Percentiles rank a stretch among this genome's conserved stretches.
Conservation (phyloP, 2,329 filamentous ascomycete species). For the Aspergillus chevalieri region DNA sequence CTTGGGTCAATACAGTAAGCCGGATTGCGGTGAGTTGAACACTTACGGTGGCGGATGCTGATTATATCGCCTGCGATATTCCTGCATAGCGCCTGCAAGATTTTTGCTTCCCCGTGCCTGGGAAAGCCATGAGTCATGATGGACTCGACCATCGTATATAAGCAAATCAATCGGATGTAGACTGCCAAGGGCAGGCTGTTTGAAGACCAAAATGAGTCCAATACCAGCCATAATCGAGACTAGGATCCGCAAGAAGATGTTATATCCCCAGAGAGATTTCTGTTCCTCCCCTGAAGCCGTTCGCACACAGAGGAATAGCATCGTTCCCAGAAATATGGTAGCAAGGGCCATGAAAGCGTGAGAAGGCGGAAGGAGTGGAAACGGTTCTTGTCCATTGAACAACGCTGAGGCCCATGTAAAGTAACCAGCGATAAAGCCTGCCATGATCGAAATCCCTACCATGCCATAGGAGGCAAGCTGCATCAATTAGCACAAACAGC, state of each 20-base stretch:
- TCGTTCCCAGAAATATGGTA: conserved; percentile 22
- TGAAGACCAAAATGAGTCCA: conserved; percentile 35
- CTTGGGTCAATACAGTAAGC: conserved; percentile 5
- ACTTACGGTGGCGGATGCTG: conserved; percentile 51
- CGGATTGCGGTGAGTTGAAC: not conserved
- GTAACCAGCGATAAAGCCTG: conserved; percentile 30
- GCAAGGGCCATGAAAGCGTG: conserved; percentile 25
- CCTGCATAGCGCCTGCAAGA: conserved; percentile 44
- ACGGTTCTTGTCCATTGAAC: conserved; percentile 27
- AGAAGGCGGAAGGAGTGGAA: conserved; percentile 23
- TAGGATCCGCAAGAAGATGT: conserved; percentile 29
- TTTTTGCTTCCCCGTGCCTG: conserved; percentile 44
- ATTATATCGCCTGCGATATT: conserved; percentile 49
- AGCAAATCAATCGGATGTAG: conserved; percentile 53
- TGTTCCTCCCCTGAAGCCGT: conserved; percentile 24
- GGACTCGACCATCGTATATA: conserved; percentile 44
- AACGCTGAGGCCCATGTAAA: conserved; percentile 26
- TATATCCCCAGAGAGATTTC: conserved; percentile 20
- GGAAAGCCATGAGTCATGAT: conserved; percentile 45
- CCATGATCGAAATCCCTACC: conserved; percentile 33
- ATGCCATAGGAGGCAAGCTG: conserved; percentile 38
- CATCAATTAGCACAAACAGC: conserved; percentile 6
- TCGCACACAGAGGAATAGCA: conserved; percentile 23
- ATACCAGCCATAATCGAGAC: conserved; percentile 40
- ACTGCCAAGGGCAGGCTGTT: conserved; percentile 34